Evolutionary conservation across 2,329 filamentous ascomycete genomes (phyloP).

Genomic region (Trichoderma sp.): DNA sequence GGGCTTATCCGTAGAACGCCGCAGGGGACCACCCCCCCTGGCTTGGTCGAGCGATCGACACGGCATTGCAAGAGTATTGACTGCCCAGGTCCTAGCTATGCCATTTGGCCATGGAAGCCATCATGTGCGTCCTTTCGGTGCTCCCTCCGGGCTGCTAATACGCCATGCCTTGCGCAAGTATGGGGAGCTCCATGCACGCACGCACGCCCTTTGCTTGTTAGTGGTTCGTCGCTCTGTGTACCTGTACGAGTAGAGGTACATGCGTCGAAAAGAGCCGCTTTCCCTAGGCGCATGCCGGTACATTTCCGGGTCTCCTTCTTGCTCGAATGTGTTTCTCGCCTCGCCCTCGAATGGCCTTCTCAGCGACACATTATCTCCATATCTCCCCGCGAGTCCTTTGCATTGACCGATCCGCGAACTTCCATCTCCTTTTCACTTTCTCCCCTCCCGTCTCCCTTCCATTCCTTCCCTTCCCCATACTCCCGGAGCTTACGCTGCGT

Average conservation of each 20-base stretch:
- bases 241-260: constrained; percentile 10
- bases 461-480: background rate
- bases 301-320: constrained; percentile 21
- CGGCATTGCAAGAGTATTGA: constrained; percentile 13
- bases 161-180: constrained; percentile 4
- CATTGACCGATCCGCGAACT: background rate
- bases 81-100: background rate
- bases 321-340: constrained; percentile 13
- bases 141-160: constrained; percentile 9
- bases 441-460: background rate
- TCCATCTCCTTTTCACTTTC: background rate
- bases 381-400: background rate
- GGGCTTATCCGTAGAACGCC: background rate
- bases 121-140: constrained; percentile 18
- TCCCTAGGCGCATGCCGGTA: constrained; percentile 18
- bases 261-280: constrained; percentile 18
- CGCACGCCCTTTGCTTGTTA: constrained; percentile 3
- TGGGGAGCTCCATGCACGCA: background rate
- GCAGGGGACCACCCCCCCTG: constrained; percentile 12
- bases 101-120: constrained; percentile 15
- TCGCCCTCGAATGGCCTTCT: constrained; percentile 4
- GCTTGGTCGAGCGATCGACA: constrained; percentile 25
- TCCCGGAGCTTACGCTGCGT: background rate
- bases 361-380: constrained; percentile 14
- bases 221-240: constrained; percentile 10